phyloP scores from a whole-genome alignment of 148 eudicot species.

The Polygonum maritimum region DNA sequence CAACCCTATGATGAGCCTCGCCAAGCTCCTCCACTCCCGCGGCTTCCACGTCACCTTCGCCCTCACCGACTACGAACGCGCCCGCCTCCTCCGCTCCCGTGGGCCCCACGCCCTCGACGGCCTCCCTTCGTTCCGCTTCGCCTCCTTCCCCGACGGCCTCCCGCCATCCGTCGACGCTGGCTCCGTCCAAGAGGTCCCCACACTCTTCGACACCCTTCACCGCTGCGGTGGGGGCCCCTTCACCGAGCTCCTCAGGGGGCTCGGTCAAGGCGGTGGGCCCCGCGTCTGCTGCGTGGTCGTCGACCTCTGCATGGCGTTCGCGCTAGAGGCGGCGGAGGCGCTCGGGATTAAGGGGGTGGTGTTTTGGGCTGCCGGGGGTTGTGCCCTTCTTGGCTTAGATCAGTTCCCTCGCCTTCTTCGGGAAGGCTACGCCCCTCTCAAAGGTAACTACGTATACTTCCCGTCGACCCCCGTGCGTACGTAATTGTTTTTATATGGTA shows the following conservation, averaged over 20 bases:
- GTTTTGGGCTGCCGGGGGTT: constrained; percentile 15
- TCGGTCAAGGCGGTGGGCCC: not conserved
- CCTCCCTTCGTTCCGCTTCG: constrained; percentile 5
- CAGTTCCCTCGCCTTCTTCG: not conserved
- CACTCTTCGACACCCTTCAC: not conserved
- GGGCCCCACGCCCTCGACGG: constrained; percentile 1
- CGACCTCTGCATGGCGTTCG: constrained; percentile 13
- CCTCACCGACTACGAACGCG: not conserved
- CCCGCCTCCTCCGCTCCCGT: constrained; percentile 2
- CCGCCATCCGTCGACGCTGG: not conserved
- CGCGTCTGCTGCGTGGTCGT: not conserved
- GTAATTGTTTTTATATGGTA: too few relatives aligned
- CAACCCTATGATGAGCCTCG: constrained; percentile 7
- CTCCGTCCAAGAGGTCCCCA: not conserved
- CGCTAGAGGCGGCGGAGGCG: constrained; percentile 14
- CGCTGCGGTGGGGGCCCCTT: not conserved
- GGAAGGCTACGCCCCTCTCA: constrained; percentile 15
- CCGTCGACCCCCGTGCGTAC: too few relatives aligned
- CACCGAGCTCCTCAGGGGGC: not conserved
- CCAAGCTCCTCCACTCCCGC: constrained; percentile 2
- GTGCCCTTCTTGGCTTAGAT: constrained; percentile 9
- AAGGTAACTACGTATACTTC: too few relatives aligned
- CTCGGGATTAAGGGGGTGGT: constrained; percentile 1
- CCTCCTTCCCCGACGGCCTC: constrained; percentile 3
- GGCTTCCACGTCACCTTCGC: constrained; percentile 8